Evolutionary conservation across 1,284 basidiomycete genomes (phyloP), one percentile per base, ranked within the genome.

Genomic region (Nidula niveotomentosa): DNA sequence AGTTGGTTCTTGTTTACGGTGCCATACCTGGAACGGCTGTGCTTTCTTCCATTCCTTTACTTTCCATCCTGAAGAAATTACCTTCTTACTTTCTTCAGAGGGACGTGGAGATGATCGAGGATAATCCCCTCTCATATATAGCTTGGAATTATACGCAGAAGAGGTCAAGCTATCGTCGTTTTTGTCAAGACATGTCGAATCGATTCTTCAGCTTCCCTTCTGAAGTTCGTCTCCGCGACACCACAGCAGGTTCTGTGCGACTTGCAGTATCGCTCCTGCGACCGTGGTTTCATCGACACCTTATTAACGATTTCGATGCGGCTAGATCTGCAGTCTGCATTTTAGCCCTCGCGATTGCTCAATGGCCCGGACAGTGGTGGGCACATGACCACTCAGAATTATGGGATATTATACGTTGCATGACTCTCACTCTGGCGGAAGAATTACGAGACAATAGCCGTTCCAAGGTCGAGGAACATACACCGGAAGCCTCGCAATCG

Each of bases 321-420:
- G 81, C 85, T 2, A 77, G 78, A 0, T 68, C 72, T 39, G 76
- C 73, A 43, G 71, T 84, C 45, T 76, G 75, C 55, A 76, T 74
- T 36, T 76, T 90, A 47, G 77, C 88, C 6, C 78, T 78, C 52
- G 69, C 78, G 48, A 81, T 90, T 57, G 83, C 88, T 10, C 76
- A 80, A 58, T 90, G 88, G 88, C 85, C 88, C 6, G 82, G 79
- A 36, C 79, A 79, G 58, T 79, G 78, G 76, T 87, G 85, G 84
- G 76, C 78, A 37, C 76, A 76, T 51, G 81, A 86, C 59, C 85
- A 84, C 62, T 66, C 75, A 6, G 84, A 88, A 68, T 76, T 85
- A 61, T 77, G 76, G 67, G 74, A 79, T 53, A 73, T 88, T 47
- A 76, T 88, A 46, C 76, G 76, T 46, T 77, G 79, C 36, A 81